Percentiles rank a stretch among this genome's conserved stretches.
These are phyloP conservation scores for Epichloe coenophiala DNA, from an alignment of 2,329 filamentous ascomycete genomes.

Conservation along the genomic window DNA sequence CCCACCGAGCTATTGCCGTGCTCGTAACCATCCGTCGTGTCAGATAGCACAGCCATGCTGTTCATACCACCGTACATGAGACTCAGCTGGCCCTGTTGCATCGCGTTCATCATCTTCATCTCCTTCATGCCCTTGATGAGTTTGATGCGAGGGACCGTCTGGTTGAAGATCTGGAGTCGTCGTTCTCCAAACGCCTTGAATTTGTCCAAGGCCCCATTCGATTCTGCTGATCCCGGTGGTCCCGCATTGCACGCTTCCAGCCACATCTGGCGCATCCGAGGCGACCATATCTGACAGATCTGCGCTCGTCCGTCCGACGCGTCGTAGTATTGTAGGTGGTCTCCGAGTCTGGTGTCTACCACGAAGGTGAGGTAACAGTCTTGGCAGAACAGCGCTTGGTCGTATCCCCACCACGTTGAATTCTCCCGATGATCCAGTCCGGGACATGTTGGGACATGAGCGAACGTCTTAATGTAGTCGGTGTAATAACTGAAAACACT, in stretches of 20 bases:
- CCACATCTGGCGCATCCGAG: conserved; percentile 25
- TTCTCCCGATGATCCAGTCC: conserved; percentile 13
- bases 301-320: conserved; percentile 12
- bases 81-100: conserved; percentile 20
- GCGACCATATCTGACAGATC: conserved; percentile 25
- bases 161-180: conserved; percentile 16
- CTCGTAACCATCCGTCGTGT: conserved; percentile 15
- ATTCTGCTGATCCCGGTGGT: conserved; percentile 12
- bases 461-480: conserved; percentile 17
- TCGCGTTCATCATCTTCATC: conserved; percentile 18
- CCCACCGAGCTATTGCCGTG: conserved; percentile 22
- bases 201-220: conserved; percentile 11
- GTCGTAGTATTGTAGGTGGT: conserved; percentile 13
- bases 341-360: conserved; percentile 13
- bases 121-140: conserved; percentile 15
- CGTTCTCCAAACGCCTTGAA: conserved; percentile 15
- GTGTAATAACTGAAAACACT: conserved; percentile 18
- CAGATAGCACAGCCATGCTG: conserved; percentile 13
- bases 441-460: conserved; percentile 15
- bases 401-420: conserved; percentile 22
- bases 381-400: conserved; percentile 19
- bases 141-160: conserved; percentile 17
- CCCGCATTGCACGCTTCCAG: conserved; percentile 15
- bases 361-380: conserved; percentile 21
- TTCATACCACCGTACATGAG: conserved; percentile 22